A percentile compares a stretch with the other conserved stretches of the same genome.
Evolutionary conservation across 2,329 filamentous ascomycete species (phyloP).

Genomic region (Neonectria sp.): DNA sequence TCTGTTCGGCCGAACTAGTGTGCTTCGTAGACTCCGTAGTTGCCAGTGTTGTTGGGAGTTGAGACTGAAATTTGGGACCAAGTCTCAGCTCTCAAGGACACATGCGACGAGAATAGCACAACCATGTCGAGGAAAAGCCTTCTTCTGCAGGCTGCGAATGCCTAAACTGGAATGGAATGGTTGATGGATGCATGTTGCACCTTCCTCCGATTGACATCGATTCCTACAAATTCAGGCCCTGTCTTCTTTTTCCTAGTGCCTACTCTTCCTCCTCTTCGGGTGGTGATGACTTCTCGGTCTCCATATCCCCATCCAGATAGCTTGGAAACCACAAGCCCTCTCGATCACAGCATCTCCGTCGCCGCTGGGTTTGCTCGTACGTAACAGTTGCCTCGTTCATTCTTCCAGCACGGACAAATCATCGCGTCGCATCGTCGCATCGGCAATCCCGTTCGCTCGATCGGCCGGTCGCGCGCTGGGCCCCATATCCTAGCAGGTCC

Average conservation of each 20-base stretch:
- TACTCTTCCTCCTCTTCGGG: too few species aligned
- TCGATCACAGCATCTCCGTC: conserved; percentile 20
- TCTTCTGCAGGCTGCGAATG: neutral
- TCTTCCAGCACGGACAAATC: conserved; percentile 4
- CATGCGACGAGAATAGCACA: neutral
- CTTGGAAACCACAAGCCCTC: conserved; percentile 7
- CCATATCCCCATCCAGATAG: neutral
- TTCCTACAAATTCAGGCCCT: neutral
- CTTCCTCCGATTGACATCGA: neutral
- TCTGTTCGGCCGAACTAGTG: neutral
- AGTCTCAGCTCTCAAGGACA: neutral
- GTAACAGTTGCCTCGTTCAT: conserved; percentile 39
- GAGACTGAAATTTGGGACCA: conserved; percentile 2
- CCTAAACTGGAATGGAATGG: neutral
- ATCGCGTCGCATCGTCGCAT: conserved; percentile 13
- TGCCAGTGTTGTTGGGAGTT: conserved; percentile 4
- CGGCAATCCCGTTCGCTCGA: conserved; percentile 31
- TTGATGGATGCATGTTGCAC: conserved; percentile 5
- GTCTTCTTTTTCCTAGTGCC: too few species aligned
- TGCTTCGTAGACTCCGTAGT: neutral
- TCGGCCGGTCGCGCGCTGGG: conserved; percentile 18
- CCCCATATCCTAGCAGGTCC: conserved; percentile 14
- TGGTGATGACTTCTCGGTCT: neutral
- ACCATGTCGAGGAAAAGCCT: neutral
- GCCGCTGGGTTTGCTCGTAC: conserved; percentile 32